Evolutionary conservation across 2,329 filamentous ascomycete species (phyloP).

Genomic region (Pseudogymnoascus pannorum): DNA sequence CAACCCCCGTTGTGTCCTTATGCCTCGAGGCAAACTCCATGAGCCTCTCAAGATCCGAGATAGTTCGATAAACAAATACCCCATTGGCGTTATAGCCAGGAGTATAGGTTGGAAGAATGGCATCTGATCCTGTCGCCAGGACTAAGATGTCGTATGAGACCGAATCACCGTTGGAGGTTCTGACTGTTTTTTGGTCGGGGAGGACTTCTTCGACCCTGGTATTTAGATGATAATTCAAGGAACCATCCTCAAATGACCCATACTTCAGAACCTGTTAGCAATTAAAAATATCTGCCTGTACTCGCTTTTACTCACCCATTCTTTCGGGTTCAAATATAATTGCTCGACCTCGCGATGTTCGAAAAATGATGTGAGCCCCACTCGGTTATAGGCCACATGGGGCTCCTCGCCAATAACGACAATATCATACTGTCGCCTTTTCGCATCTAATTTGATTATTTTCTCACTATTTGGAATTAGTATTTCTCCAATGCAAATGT

Average conservation of each 20-base stretch:
- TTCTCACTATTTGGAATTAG: constrained; percentile 59
- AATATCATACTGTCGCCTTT: constrained; percentile 68
- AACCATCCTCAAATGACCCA: constrained; percentile 50
- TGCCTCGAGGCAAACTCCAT: constrained; percentile 64
- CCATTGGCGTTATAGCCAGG: constrained; percentile 73
- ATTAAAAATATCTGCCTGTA: neutral
- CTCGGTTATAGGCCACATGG: constrained; percentile 84
- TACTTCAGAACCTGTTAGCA: constrained; percentile 10
- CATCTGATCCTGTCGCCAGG: constrained; percentile 80
- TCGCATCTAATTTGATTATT: constrained; percentile 73
- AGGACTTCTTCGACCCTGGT: constrained; percentile 64
- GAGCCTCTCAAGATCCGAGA: constrained; percentile 69
- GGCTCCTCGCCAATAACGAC: constrained; percentile 82
- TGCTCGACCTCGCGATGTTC: constrained; percentile 78
- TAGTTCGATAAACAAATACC: constrained; percentile 84
- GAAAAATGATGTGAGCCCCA: constrained; percentile 84
- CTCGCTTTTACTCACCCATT: constrained; percentile 58
- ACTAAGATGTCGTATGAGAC: constrained; percentile 75
- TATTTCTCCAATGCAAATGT: neutral
- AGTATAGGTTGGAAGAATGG: constrained; percentile 59
- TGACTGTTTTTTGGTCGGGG: constrained; percentile 56
- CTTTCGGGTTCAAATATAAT: constrained; percentile 75
- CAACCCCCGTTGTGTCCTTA: constrained; percentile 62
- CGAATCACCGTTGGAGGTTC: constrained; percentile 60
- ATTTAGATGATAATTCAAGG: constrained; percentile 69